A percentile compares a stretch with the other conserved stretches of the same genome.
These are phyloP conservation scores for Lepidium didymum DNA, from an alignment of 345 rosid species.

Conservation along the genomic window DNA sequence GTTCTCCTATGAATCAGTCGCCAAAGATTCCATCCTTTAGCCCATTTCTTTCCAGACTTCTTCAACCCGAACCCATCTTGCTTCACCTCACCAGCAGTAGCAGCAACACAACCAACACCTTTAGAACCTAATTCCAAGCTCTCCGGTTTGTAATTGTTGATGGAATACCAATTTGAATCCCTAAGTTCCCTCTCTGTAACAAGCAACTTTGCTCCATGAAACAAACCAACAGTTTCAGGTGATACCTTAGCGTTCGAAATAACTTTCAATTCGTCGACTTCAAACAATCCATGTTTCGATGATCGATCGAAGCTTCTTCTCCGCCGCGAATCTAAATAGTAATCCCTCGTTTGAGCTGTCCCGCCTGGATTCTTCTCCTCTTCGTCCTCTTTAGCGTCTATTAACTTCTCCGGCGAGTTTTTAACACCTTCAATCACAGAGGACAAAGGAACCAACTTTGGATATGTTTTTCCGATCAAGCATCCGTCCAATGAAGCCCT, in stretches of 20 bases:
- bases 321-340: slow-evolving; percentile 58
- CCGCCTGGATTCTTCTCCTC: slow-evolving; percentile 67
- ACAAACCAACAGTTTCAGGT: slow-evolving; percentile 53
- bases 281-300: slow-evolving; percentile 42
- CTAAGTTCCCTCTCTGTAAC: slow-evolving; percentile 48
- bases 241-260: slow-evolving; percentile 59
- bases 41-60: slow-evolving; percentile 21
- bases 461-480: slow-evolving; percentile 48
- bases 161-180: slow-evolving; percentile 55
- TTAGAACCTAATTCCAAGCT: slow-evolving; percentile 39
- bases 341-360: slow-evolving; percentile 79
- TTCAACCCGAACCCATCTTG: slow-evolving; percentile 35
- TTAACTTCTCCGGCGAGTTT: slow-evolving; percentile 20
- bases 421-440: slow-evolving; percentile 52
- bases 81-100: slow-evolving; percentile 42
- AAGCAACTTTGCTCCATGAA: slow-evolving; percentile 60
- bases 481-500: slow-evolving; percentile 81
- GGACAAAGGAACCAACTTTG: slow-evolving; percentile 40
- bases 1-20: slow-evolving; percentile 47
- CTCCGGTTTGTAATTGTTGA: slow-evolving; percentile 33
- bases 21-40: slow-evolving; percentile 58
- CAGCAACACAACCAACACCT: slow-evolving; percentile 40
- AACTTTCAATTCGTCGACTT: slow-evolving; percentile 49
- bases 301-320: slow-evolving; percentile 76
- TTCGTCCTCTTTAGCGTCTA: slow-evolving; percentile 30